These are phyloP conservation scores for Cadophora malorum DNA, from an alignment of 2,329 filamentous ascomycete species.

Conservation along the genomic window DNA sequence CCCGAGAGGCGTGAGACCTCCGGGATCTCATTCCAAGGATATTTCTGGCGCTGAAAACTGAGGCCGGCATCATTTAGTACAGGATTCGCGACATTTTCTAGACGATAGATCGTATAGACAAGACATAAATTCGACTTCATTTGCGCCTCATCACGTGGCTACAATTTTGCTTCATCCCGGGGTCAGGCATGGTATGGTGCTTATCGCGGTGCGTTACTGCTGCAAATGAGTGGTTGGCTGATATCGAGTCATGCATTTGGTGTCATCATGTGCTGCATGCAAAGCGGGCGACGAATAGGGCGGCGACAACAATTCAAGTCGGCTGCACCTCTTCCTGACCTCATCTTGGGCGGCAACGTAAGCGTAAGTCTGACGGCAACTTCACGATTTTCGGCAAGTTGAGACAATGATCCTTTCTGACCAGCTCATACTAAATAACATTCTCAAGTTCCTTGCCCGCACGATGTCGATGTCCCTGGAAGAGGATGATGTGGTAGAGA, in stretches of 20 bases:
- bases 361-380: background rate
- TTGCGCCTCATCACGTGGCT: background rate
- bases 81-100: background rate
- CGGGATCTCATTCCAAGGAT: constrained; percentile 28
- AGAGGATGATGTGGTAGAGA: constrained; percentile 10
- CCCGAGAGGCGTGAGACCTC: constrained; percentile 19
- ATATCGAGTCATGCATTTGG: constrained; percentile 8
- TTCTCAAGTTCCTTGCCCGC: background rate
- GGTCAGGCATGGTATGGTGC: background rate
- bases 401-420: background rate
- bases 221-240: constrained; percentile 10
- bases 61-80: background rate
- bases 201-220: background rate
- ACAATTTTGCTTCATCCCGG: background rate
- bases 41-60: constrained; percentile 27
- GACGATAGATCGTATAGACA: background rate
- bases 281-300: constrained; percentile 5
- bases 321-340: constrained; percentile 1
- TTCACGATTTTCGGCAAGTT: background rate
- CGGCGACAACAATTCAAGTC: constrained; percentile 7
- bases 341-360: constrained; percentile 5
- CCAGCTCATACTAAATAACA: background rate
- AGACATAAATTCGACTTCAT: background rate
- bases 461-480: background rate
- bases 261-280: constrained; percentile 10